Conservation (phyloP, 352 stramenopile species). For the Sclerospora graminicola region DNA sequence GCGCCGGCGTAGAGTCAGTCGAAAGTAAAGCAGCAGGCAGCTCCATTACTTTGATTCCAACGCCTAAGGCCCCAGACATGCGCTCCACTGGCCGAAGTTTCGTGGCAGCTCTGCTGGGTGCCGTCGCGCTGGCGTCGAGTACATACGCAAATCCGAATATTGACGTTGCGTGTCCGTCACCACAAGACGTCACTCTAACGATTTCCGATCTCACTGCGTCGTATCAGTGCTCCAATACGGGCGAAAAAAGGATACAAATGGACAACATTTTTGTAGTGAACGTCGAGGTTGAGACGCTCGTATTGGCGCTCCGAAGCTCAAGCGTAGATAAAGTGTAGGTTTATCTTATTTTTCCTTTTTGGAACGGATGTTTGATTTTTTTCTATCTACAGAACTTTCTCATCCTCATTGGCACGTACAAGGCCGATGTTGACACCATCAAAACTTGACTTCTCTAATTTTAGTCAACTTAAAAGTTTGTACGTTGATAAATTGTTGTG, state of each 20-base stretch:
- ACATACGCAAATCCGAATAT: not conserved
- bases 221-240: not conserved
- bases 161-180: not conserved
- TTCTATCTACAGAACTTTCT: not conserved
- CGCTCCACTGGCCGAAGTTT: slow-evolving; percentile 7
- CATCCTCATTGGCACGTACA: not conserved
- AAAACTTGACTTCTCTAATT: not conserved
- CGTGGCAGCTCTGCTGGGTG: slow-evolving; percentile 1
- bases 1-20: slow-evolving; percentile 19
- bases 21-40: slow-evolving; percentile 1
- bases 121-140: not conserved
- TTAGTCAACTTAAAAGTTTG: not conserved
- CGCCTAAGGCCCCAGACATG: slow-evolving; percentile 13
- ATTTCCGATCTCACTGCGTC: not conserved
- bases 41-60: slow-evolving; percentile 16
- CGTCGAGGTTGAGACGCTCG: not conserved
- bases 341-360: not conserved
- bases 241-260: not conserved
- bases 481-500: not conserved
- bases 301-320: not conserved
- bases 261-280: slow-evolving; percentile 1
- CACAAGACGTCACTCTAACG: not conserved
- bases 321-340: slow-evolving; percentile 3
- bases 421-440: not conserved
- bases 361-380: not conserved